Conservation (phyloP, 75 land plant species). For the Chamaecyparis obtusa region DNA sequence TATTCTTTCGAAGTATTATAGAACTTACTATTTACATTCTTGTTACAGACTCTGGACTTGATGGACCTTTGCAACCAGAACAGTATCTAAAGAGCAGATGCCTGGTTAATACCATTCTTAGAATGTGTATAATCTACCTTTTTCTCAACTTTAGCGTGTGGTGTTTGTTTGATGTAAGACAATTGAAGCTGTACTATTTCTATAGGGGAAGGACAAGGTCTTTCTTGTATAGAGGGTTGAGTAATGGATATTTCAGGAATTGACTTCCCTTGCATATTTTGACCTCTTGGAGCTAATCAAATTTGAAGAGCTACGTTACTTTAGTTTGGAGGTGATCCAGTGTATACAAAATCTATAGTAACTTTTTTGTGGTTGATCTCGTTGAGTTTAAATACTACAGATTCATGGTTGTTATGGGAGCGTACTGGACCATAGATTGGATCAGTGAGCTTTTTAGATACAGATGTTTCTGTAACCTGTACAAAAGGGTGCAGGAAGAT, state of each 20-base stretch:
- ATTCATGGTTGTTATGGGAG: background rate
- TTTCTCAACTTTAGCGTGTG: background rate
- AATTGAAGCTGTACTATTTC: slow-evolving; percentile 8
- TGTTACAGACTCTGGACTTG: slow-evolving; percentile 36
- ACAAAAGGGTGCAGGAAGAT: slow-evolving; percentile 6
- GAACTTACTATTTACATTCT: background rate
- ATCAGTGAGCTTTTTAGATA: slow-evolving; percentile 8
- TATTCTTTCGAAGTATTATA: background rate
- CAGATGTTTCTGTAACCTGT: slow-evolving; percentile 2
- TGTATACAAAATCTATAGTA: background rate
- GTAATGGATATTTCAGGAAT: slow-evolving; percentile 4
- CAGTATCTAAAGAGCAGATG: slow-evolving; percentile 21
- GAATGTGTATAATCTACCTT: background rate
- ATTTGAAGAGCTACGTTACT: background rate
- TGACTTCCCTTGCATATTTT: slow-evolving; percentile 6
- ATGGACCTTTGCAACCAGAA: slow-evolving; percentile 39
- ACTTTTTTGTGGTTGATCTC: background rate
- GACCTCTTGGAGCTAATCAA: slow-evolving; percentile 3
- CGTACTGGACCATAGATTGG: background rate
- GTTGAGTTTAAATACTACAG: slow-evolving; percentile 2
- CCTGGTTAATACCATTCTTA: background rate
- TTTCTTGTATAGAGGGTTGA: slow-evolving; percentile 14
- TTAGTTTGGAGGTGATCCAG: background rate
- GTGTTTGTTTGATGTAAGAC: background rate
- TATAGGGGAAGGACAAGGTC: background rate